Conservation (phyloP, 2,329 filamentous ascomycete genomes). For the Alternaria sp. region DNA sequence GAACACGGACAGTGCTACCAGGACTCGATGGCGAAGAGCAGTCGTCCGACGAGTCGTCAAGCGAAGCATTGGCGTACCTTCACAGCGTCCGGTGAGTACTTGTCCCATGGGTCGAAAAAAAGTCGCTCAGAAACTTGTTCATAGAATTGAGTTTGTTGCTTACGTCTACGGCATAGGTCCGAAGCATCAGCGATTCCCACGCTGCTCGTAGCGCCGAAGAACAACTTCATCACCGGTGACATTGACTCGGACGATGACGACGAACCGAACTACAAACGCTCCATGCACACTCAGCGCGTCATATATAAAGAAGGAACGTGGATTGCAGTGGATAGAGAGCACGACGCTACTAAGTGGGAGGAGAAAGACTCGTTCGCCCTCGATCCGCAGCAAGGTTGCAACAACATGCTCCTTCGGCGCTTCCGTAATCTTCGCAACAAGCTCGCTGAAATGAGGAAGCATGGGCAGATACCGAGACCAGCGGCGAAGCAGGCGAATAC, state of each 20-base stretch:
- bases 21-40: constrained; percentile 40
- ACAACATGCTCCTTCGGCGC: constrained; percentile 68
- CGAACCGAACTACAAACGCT: constrained; percentile 57
- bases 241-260: constrained; percentile 12
- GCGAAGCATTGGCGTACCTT: constrained; percentile 48
- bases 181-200: constrained; percentile 79
- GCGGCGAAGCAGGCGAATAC: background rate
- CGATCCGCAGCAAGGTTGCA: constrained; percentile 70
- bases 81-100: constrained; percentile 45
- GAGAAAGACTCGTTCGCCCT: constrained; percentile 19
- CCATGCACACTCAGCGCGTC: constrained; percentile 62
- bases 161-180: constrained; percentile 61
- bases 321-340: constrained; percentile 60
- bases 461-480: background rate
- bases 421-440: constrained; percentile 71
- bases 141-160: constrained; percentile 14
- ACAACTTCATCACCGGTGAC: constrained; percentile 25
- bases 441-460: constrained; percentile 63
- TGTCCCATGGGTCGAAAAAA: background rate
- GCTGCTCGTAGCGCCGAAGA: constrained; percentile 66
- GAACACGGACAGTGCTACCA: constrained; percentile 45
- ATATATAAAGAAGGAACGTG: constrained; percentile 84
- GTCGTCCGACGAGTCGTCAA: constrained; percentile 37
- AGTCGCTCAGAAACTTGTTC: background rate
- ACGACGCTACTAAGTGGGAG: constrained; percentile 12